Evolutionary conservation across 371 early-diverging fungal genomes (phyloP).

Genomic region (Apophysomyces trapeziformis): DNA sequence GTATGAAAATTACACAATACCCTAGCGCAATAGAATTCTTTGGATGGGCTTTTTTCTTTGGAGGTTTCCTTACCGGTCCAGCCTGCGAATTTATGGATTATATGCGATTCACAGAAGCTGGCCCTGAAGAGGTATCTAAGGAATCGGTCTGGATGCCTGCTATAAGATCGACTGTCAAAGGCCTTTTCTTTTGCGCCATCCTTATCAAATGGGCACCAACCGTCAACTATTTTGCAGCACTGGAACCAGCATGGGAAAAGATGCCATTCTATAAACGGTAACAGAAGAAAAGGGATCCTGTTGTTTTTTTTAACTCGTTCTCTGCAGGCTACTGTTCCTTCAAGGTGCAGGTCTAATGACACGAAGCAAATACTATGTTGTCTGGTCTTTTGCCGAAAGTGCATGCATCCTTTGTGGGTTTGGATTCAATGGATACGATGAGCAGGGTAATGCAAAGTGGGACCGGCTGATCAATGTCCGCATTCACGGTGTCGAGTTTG

Average conservation of each 20-base stretch:
- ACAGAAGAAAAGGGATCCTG: not conserved
- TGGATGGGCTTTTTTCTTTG: slow-evolving; percentile 86
- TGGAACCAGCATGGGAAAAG: slow-evolving; percentile 30
- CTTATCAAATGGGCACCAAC: slow-evolving; percentile 42
- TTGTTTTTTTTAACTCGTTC: slow-evolving; percentile 8
- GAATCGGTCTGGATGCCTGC: slow-evolving; percentile 1
- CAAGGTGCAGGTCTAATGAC: slow-evolving; percentile 63
- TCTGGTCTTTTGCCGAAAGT: slow-evolving; percentile 85
- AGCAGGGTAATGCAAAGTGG: slow-evolving; percentile 49
- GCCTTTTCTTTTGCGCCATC: slow-evolving; percentile 38
- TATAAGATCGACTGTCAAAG: slow-evolving; percentile 23
- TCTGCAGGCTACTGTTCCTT: slow-evolving; percentile 54
- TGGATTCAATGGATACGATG: slow-evolving; percentile 74
- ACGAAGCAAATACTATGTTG: slow-evolving; percentile 81
- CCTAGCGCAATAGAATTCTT: slow-evolving; percentile 78
- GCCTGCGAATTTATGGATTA: slow-evolving; percentile 76
- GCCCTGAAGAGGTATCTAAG: slow-evolving; percentile 22
- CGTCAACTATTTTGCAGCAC: slow-evolving; percentile 39
- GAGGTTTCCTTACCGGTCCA: slow-evolving; percentile 82
- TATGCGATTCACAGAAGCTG: slow-evolving; percentile 49
- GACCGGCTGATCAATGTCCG: slow-evolving; percentile 71
- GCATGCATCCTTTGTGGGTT: slow-evolving; percentile 79
- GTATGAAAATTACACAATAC: slow-evolving; percentile 50
- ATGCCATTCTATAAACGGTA: slow-evolving; percentile 38
- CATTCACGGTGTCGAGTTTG: slow-evolving; percentile 69